phyloP scores from a whole-genome alignment of 306 rosid species.

The Lathyrus aphaca region DNA sequence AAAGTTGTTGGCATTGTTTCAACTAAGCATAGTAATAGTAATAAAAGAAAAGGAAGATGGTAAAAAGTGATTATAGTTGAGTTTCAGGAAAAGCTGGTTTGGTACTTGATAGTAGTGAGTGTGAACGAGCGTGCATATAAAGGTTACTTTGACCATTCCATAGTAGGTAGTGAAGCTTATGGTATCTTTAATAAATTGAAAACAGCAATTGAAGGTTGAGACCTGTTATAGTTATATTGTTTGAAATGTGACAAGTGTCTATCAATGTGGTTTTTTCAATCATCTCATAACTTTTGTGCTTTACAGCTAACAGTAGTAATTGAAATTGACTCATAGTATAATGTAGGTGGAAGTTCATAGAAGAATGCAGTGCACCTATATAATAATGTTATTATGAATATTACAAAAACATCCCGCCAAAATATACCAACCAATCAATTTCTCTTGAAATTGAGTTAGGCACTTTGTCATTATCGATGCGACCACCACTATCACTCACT shows the following conservation, averaged over 20 bases:
- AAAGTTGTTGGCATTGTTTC: background rate
- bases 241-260: background rate
- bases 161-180: background rate
- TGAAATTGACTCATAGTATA: background rate
- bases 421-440: slow-evolving; percentile 1
- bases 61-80: background rate
- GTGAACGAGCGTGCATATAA: slow-evolving; percentile 14
- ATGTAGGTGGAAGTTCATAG: background rate
- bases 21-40: background rate
- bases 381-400: background rate
- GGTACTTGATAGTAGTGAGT: background rate
- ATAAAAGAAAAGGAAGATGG: background rate
- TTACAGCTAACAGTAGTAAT: background rate
- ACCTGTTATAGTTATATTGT: background rate
- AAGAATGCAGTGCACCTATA: background rate
- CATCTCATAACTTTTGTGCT: background rate
- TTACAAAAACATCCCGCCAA: slow-evolving; percentile 3
- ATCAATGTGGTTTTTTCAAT: background rate
- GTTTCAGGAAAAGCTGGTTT: background rate
- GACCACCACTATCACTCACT: slow-evolving; percentile 4
- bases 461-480: background rate
- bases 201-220: background rate
- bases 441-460: background rate
- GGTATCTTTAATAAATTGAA: background rate
- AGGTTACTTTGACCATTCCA: background rate